Base-by-base conservation (phyloP, 2,329 filamentous ascomycete genomes). In the Aspergillus piperis region DNA sequence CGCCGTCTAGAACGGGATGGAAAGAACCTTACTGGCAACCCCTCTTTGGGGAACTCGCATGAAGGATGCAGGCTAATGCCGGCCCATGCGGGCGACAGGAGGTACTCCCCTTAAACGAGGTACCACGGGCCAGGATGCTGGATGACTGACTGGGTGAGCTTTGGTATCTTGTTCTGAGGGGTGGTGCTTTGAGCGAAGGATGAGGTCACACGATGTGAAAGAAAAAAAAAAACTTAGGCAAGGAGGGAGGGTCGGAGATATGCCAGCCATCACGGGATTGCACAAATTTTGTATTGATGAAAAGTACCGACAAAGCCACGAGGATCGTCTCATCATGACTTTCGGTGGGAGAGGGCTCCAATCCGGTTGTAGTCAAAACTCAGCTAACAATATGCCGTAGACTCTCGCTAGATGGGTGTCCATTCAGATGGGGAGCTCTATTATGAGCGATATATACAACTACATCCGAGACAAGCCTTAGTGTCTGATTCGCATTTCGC, bases 11-110 rank as follows among this genome's bases (percentile, higher is more conserved):
- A 57, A 51, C 54, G 30, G 47, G 47, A 50, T 32, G 25, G 47
- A 50, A 50, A 50, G 47, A 50, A 50, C 47, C 25, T 50, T 50
- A 50, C 27, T 30, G 27, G 30, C 47, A 3, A 10, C 47, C 47
- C 58, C 52, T 32, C 25, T 56, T 59, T 42, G 44, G 58, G 58
- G 15, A 25, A n/a, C 52, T 32, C 52, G 54, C 52, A 60, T 56
- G 52, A 42, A 60, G 47, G 58, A 60, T 60, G 47, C 54, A 42
- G 48, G 52, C 58, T 60, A 60, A 60, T 51, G 38, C 52, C 47
- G 32, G 41, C 19, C 47, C 36, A 50, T 50, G 47, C 47, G 47
- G 25, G 30, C 25, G 25, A 50, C 47, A 50, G 25, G 25, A 50
- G 11, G 47, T 50, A 50, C 47, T 17, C 25, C 47, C 47, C 15